Evolutionary conservation across 768 basidiomycete genomes (phyloP).

Genomic region (Fomitopsis pulvina): DNA sequence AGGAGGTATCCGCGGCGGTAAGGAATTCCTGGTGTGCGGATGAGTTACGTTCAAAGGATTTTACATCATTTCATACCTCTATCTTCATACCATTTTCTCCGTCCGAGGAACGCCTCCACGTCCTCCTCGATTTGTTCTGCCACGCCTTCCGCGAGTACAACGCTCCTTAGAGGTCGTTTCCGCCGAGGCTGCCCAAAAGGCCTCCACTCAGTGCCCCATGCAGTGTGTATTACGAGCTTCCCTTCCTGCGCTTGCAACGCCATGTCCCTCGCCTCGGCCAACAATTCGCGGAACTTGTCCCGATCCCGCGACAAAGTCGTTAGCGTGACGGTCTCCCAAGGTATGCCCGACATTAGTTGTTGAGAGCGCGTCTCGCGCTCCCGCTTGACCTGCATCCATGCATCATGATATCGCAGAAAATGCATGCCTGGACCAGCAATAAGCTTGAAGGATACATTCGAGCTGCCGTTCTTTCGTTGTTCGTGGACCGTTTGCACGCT

Average conservation of each 20-base stretch:
- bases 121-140: slow-evolving; percentile 81
- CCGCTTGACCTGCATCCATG: slow-evolving; percentile 98
- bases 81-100: slow-evolving; percentile 94
- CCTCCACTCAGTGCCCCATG: slow-evolving; percentile 95
- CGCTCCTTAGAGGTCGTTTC: slow-evolving; percentile 82
- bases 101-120: slow-evolving; percentile 70
- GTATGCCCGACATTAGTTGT: slow-evolving; percentile 84
- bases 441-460: slow-evolving; percentile 84
- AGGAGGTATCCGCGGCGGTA: slow-evolving; percentile 94
- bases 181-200: slow-evolving; percentile 90
- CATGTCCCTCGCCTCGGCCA: slow-evolving; percentile 84
- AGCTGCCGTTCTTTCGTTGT: slow-evolving; percentile 85
- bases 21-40: slow-evolving; percentile 69
- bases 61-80: slow-evolving; percentile 52
- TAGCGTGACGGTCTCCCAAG: slow-evolving; percentile 96
- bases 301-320: slow-evolving; percentile 90
- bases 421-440: slow-evolving; percentile 95
- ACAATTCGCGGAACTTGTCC: slow-evolving; percentile 66
- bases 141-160: slow-evolving; percentile 80
- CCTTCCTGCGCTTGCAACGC: slow-evolving; percentile 86
- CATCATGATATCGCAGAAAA: slow-evolving; percentile 82
- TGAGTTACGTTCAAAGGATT: background rate
- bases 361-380: slow-evolving; percentile 92
- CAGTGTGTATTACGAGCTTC: slow-evolving; percentile 92
- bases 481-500: slow-evolving; percentile 92